A percentile compares a stretch with the other conserved stretches of the same genome.
phyloP scores from a whole-genome alignment of 1,284 basidiomycete genomes.

The Papiliotrema nemorosa region DNA sequence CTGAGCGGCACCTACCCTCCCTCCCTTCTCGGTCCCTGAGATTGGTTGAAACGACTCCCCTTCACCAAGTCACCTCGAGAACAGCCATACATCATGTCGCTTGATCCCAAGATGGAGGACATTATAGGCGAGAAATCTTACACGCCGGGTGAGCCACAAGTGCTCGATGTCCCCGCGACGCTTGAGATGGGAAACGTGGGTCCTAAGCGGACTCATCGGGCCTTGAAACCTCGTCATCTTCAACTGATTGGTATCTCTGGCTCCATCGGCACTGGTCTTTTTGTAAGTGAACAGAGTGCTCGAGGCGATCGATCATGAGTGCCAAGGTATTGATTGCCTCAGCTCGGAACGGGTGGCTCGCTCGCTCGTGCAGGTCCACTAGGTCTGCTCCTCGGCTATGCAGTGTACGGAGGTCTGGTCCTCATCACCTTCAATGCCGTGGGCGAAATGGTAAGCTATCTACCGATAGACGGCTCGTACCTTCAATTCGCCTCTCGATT shows the following conservation, averaged over 20 bases:
- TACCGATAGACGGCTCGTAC: slow-evolving; percentile 16
- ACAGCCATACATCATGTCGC: no score
- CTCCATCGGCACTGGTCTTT: slow-evolving; percentile 56
- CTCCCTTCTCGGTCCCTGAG: no score
- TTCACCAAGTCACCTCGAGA: no score
- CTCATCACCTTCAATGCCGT: slow-evolving; percentile 16
- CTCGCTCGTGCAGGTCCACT: slow-evolving; percentile 13
- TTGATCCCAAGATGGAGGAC: background rate
- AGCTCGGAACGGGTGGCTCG: slow-evolving; percentile 13
- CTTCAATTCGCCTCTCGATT: slow-evolving; percentile 13
- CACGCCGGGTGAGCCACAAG: no score
- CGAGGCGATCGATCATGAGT: slow-evolving; percentile 2
- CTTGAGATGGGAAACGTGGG: no score
- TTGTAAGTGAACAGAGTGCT: background rate
- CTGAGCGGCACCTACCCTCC: no score
- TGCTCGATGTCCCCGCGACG: no score
- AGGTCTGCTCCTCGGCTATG: slow-evolving; percentile 12
- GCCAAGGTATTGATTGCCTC: slow-evolving; percentile 46
- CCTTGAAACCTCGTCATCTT: slow-evolving; percentile 24
- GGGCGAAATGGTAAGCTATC: slow-evolving; percentile 18
- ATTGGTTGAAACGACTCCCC: no score
- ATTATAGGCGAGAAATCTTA: background rate
- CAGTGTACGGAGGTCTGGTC: slow-evolving; percentile 11
- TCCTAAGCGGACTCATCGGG: slow-evolving; percentile 1
- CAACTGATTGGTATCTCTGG: slow-evolving; percentile 30